These are phyloP conservation scores for Fusarium lyarnte DNA, from an alignment of 2,329 filamentous ascomycete species.

Conservation along the genomic window DNA sequence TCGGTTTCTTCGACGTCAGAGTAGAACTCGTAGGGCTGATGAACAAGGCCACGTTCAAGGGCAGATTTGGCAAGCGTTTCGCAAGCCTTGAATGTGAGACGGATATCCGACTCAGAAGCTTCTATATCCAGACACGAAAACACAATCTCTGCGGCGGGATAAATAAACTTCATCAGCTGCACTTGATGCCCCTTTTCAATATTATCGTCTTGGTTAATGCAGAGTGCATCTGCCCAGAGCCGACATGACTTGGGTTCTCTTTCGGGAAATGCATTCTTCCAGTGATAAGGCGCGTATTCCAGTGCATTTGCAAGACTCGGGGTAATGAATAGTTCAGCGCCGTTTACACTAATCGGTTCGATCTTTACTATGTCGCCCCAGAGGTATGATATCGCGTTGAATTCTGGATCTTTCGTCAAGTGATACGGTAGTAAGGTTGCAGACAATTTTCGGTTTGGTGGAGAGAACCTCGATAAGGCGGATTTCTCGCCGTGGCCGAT, in stretches of 20 bases:
- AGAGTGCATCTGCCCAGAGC: slow-evolving; percentile 7
- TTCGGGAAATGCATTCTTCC: neutral
- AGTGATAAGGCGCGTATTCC: neutral
- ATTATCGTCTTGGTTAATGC: slow-evolving; percentile 1
- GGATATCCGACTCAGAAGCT: neutral
- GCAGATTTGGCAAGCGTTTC: neutral
- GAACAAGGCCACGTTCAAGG: neutral
- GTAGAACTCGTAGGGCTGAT: neutral
- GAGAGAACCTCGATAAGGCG: neutral
- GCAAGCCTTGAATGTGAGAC: neutral
- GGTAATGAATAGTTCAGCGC: neutral
- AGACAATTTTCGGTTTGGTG: neutral
- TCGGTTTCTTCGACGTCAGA: no score
- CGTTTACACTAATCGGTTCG: neutral
- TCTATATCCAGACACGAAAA: neutral
- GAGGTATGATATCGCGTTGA: neutral
- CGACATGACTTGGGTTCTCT: neutral
- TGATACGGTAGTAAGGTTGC: neutral
- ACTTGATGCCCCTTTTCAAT: slow-evolving; percentile 2
- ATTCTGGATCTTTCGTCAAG: neutral
- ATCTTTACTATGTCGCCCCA: neutral
- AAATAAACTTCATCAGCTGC: neutral
- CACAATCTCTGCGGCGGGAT: neutral
- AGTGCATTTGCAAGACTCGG: neutral
- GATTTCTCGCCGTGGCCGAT: neutral